These are phyloP conservation scores for Pterula multifida DNA, from an alignment of 1,284 basidiomycete species.

Conservation along the genomic window DNA sequence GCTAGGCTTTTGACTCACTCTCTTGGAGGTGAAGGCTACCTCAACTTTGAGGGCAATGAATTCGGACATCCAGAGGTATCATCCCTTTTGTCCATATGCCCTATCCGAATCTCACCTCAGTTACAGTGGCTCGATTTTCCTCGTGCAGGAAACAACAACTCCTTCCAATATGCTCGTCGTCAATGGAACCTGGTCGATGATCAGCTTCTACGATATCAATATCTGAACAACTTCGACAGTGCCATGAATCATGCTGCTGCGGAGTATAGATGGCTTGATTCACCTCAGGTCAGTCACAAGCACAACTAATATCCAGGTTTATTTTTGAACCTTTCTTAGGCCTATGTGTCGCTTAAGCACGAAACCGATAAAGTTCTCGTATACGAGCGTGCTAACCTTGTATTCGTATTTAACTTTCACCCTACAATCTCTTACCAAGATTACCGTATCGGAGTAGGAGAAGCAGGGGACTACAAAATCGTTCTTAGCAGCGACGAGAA, in stretches of 20 bases:
- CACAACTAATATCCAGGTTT: background rate
- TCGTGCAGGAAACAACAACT: constrained; percentile 87
- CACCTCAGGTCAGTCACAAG: constrained; percentile 51
- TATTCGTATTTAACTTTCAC: constrained; percentile 98
- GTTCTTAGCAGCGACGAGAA: constrained; percentile 80
- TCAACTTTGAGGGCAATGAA: constrained; percentile 98
- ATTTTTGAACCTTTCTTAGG: constrained; percentile 27
- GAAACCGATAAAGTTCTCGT: constrained; percentile 88
- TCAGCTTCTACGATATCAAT: constrained; percentile 74
- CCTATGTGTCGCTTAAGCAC: constrained; percentile 88
- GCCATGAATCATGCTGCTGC: constrained; percentile 87
- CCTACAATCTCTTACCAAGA: constrained; percentile 81
- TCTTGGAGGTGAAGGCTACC: constrained; percentile 91
- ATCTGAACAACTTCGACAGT: constrained; percentile 86
- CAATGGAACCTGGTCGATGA: constrained; percentile 97
- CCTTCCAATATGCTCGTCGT: constrained; percentile 90
- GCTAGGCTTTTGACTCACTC: constrained; percentile 78
- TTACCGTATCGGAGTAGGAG: constrained; percentile 87
- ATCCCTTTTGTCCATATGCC: constrained; percentile 5
- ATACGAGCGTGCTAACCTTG: constrained; percentile 83
- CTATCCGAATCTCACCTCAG: constrained; percentile 3
- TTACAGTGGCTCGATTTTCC: constrained; percentile 95
- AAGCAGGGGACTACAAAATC: constrained; percentile 77
- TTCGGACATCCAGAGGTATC: constrained; percentile 91
- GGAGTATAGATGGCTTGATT: constrained; percentile 74